phyloP scores from a whole-genome alignment of 306 rosid species.

The Leucaena leucocephala region DNA sequence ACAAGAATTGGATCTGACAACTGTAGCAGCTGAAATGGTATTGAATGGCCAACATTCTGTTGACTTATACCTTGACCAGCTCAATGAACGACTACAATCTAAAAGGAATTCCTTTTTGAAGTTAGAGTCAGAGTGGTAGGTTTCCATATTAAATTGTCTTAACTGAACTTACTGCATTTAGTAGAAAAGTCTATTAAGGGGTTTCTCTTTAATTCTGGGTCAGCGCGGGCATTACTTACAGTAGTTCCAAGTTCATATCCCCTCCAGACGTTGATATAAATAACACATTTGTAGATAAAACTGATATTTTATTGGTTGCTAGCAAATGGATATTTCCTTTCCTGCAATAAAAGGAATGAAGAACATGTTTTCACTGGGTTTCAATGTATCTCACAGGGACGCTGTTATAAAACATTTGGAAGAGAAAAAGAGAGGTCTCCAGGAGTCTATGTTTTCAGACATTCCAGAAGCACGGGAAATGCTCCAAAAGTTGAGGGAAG shows the following conservation, averaged over 20 bases:
- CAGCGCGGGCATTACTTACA: slow-evolving; percentile 4
- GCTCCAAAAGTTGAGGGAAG: slow-evolving; percentile 59
- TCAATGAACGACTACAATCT: slow-evolving; percentile 55
- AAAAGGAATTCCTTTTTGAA: slow-evolving; percentile 52
- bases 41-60: slow-evolving; percentile 53
- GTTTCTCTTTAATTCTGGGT: slow-evolving; percentile 10
- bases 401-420: slow-evolving; percentile 60
- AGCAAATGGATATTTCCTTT: slow-evolving; percentile 9
- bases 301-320: slow-evolving; percentile 24
- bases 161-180: slow-evolving; percentile 6
- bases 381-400: slow-evolving; percentile 60
- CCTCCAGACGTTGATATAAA: not conserved
- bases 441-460: slow-evolving; percentile 59
- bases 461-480: slow-evolving; percentile 58
- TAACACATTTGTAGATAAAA: slow-evolving; percentile 8
- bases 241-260: slow-evolving; percentile 19
- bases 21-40: slow-evolving; percentile 56
- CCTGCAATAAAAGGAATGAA: slow-evolving; percentile 20
- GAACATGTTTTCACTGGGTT: slow-evolving; percentile 24
- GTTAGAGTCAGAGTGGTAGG: slow-evolving; percentile 66
- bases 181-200: not conserved
- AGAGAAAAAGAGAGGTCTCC: slow-evolving; percentile 67
- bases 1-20: slow-evolving; percentile 61
- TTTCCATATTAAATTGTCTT: slow-evolving; percentile 17
- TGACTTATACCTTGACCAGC: slow-evolving; percentile 63